phyloP scores from a whole-genome alignment of 148 eudicot genomes.

The Heliosperma pusillum region DNA sequence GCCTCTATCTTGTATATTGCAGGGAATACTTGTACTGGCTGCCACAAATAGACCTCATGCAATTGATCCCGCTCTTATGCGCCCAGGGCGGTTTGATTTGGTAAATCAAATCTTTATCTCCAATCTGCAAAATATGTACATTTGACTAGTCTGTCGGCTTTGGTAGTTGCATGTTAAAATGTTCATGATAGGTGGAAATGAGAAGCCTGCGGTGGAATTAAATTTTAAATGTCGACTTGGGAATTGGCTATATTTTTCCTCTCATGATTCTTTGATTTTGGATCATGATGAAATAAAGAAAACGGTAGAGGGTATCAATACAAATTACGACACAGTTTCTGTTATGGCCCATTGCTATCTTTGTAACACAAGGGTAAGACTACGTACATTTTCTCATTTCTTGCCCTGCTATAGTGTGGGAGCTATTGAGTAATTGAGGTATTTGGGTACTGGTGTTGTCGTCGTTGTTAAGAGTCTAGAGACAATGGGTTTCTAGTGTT shows the following conservation, averaged over 20 bases:
- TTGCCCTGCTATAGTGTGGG: too few species aligned
- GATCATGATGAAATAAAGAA: too few species aligned
- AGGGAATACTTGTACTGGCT: constrained; percentile 97
- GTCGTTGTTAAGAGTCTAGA: too few species aligned
- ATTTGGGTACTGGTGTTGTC: too few species aligned
- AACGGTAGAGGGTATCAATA: too few species aligned
- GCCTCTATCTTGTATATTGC: constrained; percentile 6
- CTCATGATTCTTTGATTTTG: too few species aligned
- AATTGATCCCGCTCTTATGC: constrained; percentile 94
- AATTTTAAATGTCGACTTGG: not conserved
- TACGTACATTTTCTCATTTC: too few species aligned
- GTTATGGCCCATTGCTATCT: too few species aligned
- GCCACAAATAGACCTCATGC: constrained; percentile 94
- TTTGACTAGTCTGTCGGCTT: not conserved
- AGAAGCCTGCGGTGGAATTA: not conserved
- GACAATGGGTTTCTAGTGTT: too few species aligned
- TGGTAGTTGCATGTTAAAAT: not conserved
- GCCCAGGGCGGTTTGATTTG: constrained; percentile 96
- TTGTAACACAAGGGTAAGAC: too few species aligned
- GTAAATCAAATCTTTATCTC: constrained; percentile 35
- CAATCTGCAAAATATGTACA: not conserved
- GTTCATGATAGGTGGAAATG: not conserved
- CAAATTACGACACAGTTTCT: too few species aligned
- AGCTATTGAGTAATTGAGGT: too few species aligned
- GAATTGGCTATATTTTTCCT: not conserved